These are phyloP conservation scores for Chytriomyces hyalinus DNA, from an alignment of 192 early-diverging fungal species.

Conservation along the genomic window DNA sequence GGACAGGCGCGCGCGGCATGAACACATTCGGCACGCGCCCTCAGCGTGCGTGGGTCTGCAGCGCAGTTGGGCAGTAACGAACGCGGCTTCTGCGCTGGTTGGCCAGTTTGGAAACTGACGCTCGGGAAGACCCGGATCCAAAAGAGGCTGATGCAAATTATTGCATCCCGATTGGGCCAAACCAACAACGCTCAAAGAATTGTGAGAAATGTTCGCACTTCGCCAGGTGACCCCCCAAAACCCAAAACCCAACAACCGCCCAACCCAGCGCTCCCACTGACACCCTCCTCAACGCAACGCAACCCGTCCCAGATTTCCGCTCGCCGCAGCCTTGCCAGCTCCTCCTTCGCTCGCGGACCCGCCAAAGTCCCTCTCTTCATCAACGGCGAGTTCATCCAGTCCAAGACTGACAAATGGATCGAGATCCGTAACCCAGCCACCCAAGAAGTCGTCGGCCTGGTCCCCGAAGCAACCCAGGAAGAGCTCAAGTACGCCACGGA, in stretches of 20 bases:
- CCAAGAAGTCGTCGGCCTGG: conserved; percentile 82
- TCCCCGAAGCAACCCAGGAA: conserved; percentile 83
- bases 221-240: neutral
- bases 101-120: too few species aligned
- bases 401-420: conserved; percentile 83
- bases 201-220: neutral
- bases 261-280: neutral
- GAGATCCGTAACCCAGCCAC: conserved; percentile 92
- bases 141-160: neutral
- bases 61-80: too few species aligned
- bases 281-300: too few species aligned
- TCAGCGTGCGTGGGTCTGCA: too few species aligned
- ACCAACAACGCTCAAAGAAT: neutral
- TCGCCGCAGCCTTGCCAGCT: neutral
- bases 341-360: neutral
- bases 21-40: too few species aligned
- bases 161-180: neutral
- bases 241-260: neutral
- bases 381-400: conserved; percentile 91
- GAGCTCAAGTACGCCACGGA: conserved; percentile 88
- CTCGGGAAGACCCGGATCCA: too few species aligned
- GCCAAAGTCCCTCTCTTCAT: conserved; percentile 68
- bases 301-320: neutral
- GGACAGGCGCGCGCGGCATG: too few species aligned
- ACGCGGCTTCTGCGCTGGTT: too few species aligned